Conservation (phyloP, 1,284 basidiomycete genomes). For the Marasmius fiardii region DNA sequence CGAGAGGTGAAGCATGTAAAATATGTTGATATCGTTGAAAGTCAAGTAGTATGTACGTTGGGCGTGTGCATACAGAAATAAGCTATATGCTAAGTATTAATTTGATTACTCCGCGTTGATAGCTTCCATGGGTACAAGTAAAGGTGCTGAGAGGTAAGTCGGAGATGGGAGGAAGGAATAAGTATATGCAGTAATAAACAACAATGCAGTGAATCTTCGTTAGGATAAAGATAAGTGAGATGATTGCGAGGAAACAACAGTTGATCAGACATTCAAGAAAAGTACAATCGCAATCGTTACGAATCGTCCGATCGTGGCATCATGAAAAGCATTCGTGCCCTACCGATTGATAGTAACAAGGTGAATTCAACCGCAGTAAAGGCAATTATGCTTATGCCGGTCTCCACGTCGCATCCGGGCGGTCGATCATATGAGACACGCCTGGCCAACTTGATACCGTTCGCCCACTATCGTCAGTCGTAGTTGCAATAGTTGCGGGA, state of each 20-base stretch:
- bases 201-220: slow-evolving; percentile 12
- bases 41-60: background rate
- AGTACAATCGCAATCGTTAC: background rate
- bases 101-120: background rate
- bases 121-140: background rate
- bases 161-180: slow-evolving; percentile 4
- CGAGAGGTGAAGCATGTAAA: background rate
- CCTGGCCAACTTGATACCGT: slow-evolving; percentile 36
- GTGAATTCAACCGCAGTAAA: background rate
- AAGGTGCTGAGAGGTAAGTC: background rate
- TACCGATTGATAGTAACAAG: background rate
- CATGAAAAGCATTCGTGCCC: background rate
- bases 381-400: slow-evolving; percentile 21
- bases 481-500: slow-evolving; percentile 50
- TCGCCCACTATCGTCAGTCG: slow-evolving; percentile 36
- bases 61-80: background rate
- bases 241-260: background rate
- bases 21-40: background rate
- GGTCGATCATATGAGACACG: slow-evolving; percentile 36
- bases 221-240: slow-evolving; percentile 4
- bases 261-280: background rate
- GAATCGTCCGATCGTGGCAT: background rate
- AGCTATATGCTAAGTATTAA: background rate
- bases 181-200: slow-evolving; percentile 11
- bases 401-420: slow-evolving; percentile 27